Evolutionary conservation across 306 rosid species (phyloP).

Genomic region (Hylodesmum podocarpum): DNA sequence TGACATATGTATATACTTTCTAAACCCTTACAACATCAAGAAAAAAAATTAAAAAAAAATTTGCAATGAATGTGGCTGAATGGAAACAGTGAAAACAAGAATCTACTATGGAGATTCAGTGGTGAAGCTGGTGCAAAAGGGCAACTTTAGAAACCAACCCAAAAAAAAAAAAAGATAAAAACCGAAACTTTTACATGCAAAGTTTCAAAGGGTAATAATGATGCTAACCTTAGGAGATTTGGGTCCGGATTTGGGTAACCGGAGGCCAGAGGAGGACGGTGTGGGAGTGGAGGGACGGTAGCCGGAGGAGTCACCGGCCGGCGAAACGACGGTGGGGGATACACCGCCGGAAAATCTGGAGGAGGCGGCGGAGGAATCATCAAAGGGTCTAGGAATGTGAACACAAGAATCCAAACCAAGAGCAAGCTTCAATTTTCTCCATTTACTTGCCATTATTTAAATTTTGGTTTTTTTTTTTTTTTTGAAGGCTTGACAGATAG

Average conservation of each 20-base stretch:
- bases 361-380: slow-evolving; percentile 42
- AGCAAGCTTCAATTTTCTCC: slow-evolving; percentile 86
- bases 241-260: slow-evolving; percentile 54
- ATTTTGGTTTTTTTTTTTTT: neutral
- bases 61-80: neutral
- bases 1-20: too few relatives aligned
- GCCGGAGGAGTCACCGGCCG: slow-evolving; percentile 40
- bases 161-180: neutral
- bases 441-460: slow-evolving; percentile 69
- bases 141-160: neutral
- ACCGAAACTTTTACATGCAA: neutral
- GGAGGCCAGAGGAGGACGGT: slow-evolving; percentile 69
- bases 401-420: slow-evolving; percentile 66
- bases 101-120: slow-evolving; percentile 50
- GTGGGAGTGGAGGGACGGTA: slow-evolving; percentile 50
- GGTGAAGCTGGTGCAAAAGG: slow-evolving; percentile 14
- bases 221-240: slow-evolving; percentile 72
- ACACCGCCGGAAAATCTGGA: slow-evolving; percentile 39
- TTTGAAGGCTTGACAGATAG: slow-evolving; percentile 21
- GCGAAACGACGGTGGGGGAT: slow-evolving; percentile 39
- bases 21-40: neutral
- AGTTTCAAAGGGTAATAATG: neutral
- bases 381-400: slow-evolving; percentile 59
- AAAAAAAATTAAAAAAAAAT: neutral
- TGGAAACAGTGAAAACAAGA: slow-evolving; percentile 28